Evolutionary conservation across 1,284 basidiomycete species (phyloP), one percentile per base, ranked within the genome.

Genomic region (Austroboletus rostrupii): DNA sequence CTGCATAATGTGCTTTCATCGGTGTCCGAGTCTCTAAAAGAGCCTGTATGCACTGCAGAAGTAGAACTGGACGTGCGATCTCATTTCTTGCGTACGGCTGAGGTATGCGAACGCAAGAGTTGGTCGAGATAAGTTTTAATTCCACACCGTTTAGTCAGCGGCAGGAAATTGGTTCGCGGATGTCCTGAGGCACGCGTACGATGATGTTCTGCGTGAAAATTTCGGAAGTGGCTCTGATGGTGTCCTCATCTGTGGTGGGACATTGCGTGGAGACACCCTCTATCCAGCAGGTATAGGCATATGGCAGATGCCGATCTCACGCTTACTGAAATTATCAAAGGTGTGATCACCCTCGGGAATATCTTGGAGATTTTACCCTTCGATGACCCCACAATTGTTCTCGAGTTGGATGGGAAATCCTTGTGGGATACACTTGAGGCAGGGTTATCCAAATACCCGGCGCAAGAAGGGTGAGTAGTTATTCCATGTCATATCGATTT

Each of bases 151-250:
- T 17, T 69, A 96, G 83, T 86, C 85, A 16, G 86, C 87, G 0
- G 75, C 87, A 10, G 87, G 84, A n/a, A 90, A 96, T 64, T 93
- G 91, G 86, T 85, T 94, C 50, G 87, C 92, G 1, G 93, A 97
- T 66, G 84, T 95, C 28, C 68, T 93, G 28, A 75, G 90, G 53
- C 88, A 93, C 64, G 81, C 89, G 1, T 96, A 94, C 61, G 92
- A 95, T 53, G 91, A 93, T 61, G 80, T 81, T 5, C 68, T 88
- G 47, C 77, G 74, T 45, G 68, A 82, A 58, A 78, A 83, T 59
- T 80, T 72, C 19, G 74, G 74, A 20, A 81, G 80, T 2, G 85
- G 83, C 2, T 79, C 85, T 1, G 90, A 94, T 62, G 86, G 82
- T 0, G 89, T 89, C 3, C 76, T 95, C 53, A 81, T 93, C 31